Base-by-base conservation (phyloP, 495 filamentous ascomycete species). In the Aspergillus saccharolyticus region DNA sequence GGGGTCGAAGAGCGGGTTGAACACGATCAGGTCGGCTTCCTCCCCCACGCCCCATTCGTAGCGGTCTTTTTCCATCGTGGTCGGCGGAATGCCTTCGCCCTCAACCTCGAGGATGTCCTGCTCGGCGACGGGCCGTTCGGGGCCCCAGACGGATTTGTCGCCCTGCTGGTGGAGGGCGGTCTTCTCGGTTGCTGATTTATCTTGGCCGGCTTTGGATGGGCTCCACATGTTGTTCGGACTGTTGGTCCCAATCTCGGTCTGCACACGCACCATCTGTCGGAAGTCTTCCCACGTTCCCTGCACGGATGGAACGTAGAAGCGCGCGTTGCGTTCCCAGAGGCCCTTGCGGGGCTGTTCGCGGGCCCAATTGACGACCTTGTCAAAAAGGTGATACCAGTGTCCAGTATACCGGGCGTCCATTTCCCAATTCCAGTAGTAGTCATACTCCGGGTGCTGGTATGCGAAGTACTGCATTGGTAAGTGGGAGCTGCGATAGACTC, bases 391-490 rank as follows among this genome's bases (percentile, higher is more conserved):
- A 70, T 96, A 94, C 79, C 87, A 96, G 70, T 98, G 92, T n/a
- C 94, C 95, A 0, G 88, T 96, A 69, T 96, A 96, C 3, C 94
- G 86, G 39, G 90, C 85, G 66, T 98, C 94, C 87, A 97, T 96
- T 72, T 98, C 94, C 91, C 92, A 97, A 65, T 98, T 91, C 94
- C 94, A 98, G 72, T 93, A 89, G 72, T 86, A 89, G 56, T 97
- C 95, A 66, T 94, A 98, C 66, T 97, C 92, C 0, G 89, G 89
- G 68, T 98, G 94, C 43, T 84, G 81, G 61, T 89, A 83, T 16
- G 93, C 87, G 65, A 96, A 98, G 69, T 89, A 87, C 65, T 97
- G 94, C 76, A 97, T 83, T 10, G 93, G 89, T 90, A 97, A 93
- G 67, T 89, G 91, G 21, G 90, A 84, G 56, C 87, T 89, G 43